Conservation (phyloP, 129 eudicot species). For the Flaveria bidentis region DNA sequence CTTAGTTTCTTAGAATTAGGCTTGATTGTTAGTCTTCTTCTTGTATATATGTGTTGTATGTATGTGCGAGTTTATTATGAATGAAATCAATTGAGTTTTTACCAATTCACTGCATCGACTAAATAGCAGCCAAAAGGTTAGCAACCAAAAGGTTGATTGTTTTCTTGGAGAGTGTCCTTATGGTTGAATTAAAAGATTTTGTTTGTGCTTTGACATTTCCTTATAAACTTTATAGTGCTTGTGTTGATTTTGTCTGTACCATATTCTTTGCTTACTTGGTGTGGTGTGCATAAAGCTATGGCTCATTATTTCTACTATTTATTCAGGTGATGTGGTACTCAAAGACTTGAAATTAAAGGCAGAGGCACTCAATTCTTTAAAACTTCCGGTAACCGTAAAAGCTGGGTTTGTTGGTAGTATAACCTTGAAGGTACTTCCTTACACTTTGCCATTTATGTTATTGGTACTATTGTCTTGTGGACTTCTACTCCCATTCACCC, state of each 20-base stretch:
- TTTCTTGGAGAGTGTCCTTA: background rate
- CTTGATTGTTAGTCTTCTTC: no score
- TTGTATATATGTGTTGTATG: no score
- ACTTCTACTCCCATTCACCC: background rate
- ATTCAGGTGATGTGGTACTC: conserved; percentile 92
- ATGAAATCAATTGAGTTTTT: no score
- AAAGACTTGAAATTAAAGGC: conserved; percentile 93
- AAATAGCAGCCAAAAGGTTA: no score
- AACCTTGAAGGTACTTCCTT: conserved; percentile 74
- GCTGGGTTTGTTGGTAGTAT: conserved; percentile 95
- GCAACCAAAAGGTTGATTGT: no score
- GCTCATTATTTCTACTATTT: conserved; percentile 4
- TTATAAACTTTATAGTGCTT: background rate
- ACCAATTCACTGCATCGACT: no score
- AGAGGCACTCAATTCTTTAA: conserved; percentile 87
- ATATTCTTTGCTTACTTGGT: conserved; percentile 17
- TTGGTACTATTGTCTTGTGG: background rate
- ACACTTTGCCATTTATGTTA: background rate
- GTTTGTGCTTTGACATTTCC: background rate
- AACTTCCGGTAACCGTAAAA: conserved; percentile 90
- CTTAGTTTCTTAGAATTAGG: no score
- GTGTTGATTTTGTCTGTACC: conserved; percentile 1
- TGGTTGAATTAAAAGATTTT: conserved; percentile 20
- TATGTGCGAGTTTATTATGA: no score
- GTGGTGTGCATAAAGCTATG: background rate